Percentiles rank a stretch among this genome's conserved stretches.
Conservation (phyloP, 371 early-diverging fungal species). For the Saksenaea vasiformis region DNA sequence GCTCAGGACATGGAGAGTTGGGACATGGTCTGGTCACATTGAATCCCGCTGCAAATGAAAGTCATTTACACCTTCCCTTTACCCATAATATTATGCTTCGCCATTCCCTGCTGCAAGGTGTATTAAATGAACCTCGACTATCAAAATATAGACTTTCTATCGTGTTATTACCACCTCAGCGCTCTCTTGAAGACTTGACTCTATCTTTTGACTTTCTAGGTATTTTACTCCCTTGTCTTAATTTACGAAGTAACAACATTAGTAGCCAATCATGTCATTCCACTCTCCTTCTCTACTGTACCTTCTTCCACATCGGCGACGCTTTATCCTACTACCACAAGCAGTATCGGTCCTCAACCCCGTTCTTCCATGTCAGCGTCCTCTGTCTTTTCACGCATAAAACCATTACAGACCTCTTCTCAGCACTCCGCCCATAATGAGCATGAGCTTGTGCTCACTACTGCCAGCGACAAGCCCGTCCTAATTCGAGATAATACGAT, state of each 20-base stretch:
- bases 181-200: neutral
- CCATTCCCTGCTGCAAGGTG: conserved; percentile 13
- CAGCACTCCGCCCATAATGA: conserved; percentile 7
- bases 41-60: neutral
- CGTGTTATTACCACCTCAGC: conserved; percentile 30
- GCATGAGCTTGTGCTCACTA: conserved; percentile 3
- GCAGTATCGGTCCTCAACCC: neutral
- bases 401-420: conserved; percentile 8
- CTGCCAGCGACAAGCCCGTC: conserved; percentile 20
- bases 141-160: conserved; percentile 12
- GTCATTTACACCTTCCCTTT: neutral
- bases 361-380: conserved; percentile 15
- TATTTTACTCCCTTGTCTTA: conserved; percentile 6
- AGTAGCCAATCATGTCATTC: conserved; percentile 33
- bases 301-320: conserved; percentile 2
- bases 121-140: conserved; percentile 20
- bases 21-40: too few relatives aligned
- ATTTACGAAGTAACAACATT: neutral
- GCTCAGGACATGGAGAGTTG: too few relatives aligned
- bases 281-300: neutral
- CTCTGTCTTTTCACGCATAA: conserved; percentile 22
- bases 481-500: conserved; percentile 8
- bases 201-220: conserved; percentile 28
- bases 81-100: neutral
- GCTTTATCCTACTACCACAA: conserved; percentile 10